Percentiles rank a stretch among this genome's conserved stretches.
Evolutionary conservation across 208 protist genomes (phyloP).

Genomic region (Crithidia bombi): DNA sequence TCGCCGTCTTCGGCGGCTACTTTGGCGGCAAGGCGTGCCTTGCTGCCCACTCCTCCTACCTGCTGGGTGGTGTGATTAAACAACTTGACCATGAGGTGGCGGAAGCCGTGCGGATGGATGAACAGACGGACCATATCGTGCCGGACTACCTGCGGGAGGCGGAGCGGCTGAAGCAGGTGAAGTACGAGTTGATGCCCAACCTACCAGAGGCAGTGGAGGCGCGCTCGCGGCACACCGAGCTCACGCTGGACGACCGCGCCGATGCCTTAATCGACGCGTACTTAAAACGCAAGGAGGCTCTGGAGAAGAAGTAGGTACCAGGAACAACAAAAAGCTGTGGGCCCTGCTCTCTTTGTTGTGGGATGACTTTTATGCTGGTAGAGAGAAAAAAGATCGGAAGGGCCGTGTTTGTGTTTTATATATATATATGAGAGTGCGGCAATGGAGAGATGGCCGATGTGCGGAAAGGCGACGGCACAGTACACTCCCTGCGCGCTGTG

Average conservation of each 20-base stretch:
- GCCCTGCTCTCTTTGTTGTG: background rate
- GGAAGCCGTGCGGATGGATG: slow-evolving; percentile 75
- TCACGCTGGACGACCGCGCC: slow-evolving; percentile 53
- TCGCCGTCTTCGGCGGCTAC: slow-evolving; percentile 78
- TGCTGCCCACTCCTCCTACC: slow-evolving; percentile 58
- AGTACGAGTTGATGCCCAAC: slow-evolving; percentile 66
- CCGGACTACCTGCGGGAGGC: slow-evolving; percentile 71
- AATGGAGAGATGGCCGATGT: too few species aligned
- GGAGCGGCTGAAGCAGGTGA: slow-evolving; percentile 56
- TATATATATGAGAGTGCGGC: too few species aligned
- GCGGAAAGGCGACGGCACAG: too few species aligned
- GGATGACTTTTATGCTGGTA: too few species aligned
- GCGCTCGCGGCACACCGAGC: slow-evolving; percentile 22
- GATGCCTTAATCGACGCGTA: slow-evolving; percentile 70
- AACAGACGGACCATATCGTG: slow-evolving; percentile 61
- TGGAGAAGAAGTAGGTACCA: slow-evolving; percentile 36
- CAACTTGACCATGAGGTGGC: slow-evolving; percentile 67
- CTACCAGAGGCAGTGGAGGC: slow-evolving; percentile 46
- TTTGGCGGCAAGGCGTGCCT: slow-evolving; percentile 75
- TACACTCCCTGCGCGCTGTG: too few species aligned
- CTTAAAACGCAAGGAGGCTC: slow-evolving; percentile 54
- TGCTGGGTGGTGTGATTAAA: slow-evolving; percentile 53
- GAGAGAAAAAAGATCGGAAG: too few species aligned
- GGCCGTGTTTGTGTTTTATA: too few species aligned
- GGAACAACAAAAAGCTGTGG: background rate